phyloP scores from a whole-genome alignment of 1,284 basidiomycete species.

The Apiotrichum laibachii region DNA sequence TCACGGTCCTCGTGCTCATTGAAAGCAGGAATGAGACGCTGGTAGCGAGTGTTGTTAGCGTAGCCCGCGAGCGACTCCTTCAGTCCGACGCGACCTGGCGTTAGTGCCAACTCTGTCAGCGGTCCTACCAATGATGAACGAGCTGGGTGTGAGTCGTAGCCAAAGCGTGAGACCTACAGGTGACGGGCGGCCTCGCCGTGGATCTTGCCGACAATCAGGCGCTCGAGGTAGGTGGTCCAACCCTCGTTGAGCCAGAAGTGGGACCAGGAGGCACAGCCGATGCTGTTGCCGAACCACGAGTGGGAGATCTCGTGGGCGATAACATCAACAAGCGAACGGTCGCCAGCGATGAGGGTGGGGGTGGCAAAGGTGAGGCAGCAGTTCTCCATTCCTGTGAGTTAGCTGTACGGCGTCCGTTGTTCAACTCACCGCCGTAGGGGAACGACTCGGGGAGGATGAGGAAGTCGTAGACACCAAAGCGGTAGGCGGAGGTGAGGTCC shows the following conservation, averaged over 20 bases:
- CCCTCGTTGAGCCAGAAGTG: slow-evolving; percentile 93
- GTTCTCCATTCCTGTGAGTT: slow-evolving; percentile 43
- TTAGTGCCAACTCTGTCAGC: background rate
- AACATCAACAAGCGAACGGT: slow-evolving; percentile 80
- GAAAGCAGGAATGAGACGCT: slow-evolving; percentile 81
- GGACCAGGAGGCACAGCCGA: slow-evolving; percentile 53
- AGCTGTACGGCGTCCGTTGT: background rate
- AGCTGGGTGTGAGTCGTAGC: slow-evolving; percentile 31
- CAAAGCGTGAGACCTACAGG: slow-evolving; percentile 47
- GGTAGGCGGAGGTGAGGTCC: slow-evolving; percentile 68
- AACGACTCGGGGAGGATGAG: slow-evolving; percentile 91
- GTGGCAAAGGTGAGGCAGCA: slow-evolving; percentile 83
- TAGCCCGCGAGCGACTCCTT: slow-evolving; percentile 64
- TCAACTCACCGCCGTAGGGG: slow-evolving; percentile 82
- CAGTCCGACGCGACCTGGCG: slow-evolving; percentile 59
- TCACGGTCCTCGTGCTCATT: slow-evolving; percentile 54
- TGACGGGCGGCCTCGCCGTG: slow-evolving; percentile 77
- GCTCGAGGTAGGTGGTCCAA: slow-evolving; percentile 93
- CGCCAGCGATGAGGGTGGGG: slow-evolving; percentile 77
- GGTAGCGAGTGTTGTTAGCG: slow-evolving; percentile 62
- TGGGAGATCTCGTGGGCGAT: slow-evolving; percentile 62
- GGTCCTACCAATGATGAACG: slow-evolving; percentile 37
- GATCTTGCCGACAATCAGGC: slow-evolving; percentile 66
- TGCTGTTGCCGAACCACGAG: slow-evolving; percentile 82
- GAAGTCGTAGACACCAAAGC: slow-evolving; percentile 86